phyloP scores from a whole-genome alignment of 441 rosid genomes.

The Kokia cookei region DNA sequence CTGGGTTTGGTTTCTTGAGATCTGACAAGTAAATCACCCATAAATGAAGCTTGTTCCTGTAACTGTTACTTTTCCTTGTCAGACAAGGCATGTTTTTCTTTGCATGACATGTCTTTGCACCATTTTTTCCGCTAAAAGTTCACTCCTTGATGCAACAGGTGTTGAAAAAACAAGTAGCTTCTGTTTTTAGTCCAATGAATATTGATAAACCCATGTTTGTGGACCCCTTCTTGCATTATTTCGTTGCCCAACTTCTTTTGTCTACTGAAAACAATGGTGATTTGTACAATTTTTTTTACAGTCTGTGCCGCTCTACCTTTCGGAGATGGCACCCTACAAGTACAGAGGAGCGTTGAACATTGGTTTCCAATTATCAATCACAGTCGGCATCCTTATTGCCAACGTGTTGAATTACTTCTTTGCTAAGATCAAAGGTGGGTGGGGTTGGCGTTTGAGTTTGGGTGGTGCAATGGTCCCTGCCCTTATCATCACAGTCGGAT shows the following conservation, averaged over 20 bases:
- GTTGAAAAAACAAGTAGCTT: not conserved
- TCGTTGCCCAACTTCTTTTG: too few species aligned
- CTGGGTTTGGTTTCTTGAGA: not conserved
- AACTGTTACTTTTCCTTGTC: not conserved
- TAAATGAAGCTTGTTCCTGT: not conserved
- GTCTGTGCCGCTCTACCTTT: conserved; percentile 85
- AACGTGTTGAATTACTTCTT: conserved; percentile 65
- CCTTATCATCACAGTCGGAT: conserved; percentile 59
- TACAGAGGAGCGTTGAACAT: conserved; percentile 80
- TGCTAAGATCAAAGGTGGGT: conserved; percentile 54
- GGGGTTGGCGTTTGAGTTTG: conserved; percentile 85
- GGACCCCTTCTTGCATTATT: too few species aligned
- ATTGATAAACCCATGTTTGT: not conserved
- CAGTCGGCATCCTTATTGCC: conserved; percentile 70
- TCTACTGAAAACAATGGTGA: not conserved
- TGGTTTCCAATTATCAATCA: conserved; percentile 74
- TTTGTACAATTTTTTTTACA: conserved; percentile 11
- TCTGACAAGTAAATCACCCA: not conserved
- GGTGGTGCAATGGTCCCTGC: conserved; percentile 94
- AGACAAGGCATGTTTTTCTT: not conserved
- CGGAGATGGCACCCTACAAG: conserved; percentile 88
- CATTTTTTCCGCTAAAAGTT: not conserved
- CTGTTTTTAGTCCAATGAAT: not conserved
- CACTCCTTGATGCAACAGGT: conserved; percentile 1
- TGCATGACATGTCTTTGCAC: not conserved